These are phyloP conservation scores for Brachypodium distachyon DNA, from an alignment of 202 grass and related monocot genomes.

Conservation along the genomic window DNA sequence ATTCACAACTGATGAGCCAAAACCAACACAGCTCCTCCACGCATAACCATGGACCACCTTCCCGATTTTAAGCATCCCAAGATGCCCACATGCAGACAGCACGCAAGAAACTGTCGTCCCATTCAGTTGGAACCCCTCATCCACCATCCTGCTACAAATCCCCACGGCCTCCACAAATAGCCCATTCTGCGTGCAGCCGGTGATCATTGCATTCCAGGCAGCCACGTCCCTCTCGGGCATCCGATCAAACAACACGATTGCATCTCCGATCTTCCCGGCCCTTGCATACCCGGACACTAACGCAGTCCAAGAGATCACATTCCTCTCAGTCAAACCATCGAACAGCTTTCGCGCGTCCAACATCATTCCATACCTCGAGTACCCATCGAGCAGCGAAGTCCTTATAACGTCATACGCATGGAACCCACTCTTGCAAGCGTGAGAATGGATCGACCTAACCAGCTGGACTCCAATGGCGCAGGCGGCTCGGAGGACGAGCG, in stretches of 20 bases:
- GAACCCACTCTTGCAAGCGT: slow-evolving; percentile 46
- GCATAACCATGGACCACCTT: slow-evolving; percentile 72
- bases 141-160: slow-evolving; percentile 59
- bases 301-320: slow-evolving; percentile 70
- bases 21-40: slow-evolving; percentile 49
- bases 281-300: slow-evolving; percentile 65
- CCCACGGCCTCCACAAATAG: slow-evolving; percentile 46
- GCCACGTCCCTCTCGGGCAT: slow-evolving; percentile 80
- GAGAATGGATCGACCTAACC: slow-evolving; percentile 46
- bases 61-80: slow-evolving; percentile 66
- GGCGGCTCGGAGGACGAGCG: slow-evolving; percentile 52
- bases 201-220: slow-evolving; percentile 79
- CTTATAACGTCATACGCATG: slow-evolving; percentile 25
- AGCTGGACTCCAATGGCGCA: slow-evolving; percentile 14
- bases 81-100: slow-evolving; percentile 68
- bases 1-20: slow-evolving; percentile 58
- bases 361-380: slow-evolving; percentile 56
- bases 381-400: slow-evolving; percentile 58
- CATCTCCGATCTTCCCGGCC: slow-evolving; percentile 43
- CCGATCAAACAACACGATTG: slow-evolving; percentile 46
- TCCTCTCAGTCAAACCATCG: slow-evolving; percentile 63
- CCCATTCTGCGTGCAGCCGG: slow-evolving; percentile 68
- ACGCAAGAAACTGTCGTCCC: slow-evolving; percentile 58
- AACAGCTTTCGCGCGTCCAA: slow-evolving; percentile 54
- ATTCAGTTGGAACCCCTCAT: slow-evolving; percentile 49